Percentiles rank a stretch among this genome's conserved stretches.
These are phyloP conservation scores for Colletotrichum sp. DNA, from an alignment of 2,329 filamentous ascomycete genomes.

Conservation along the genomic window DNA sequence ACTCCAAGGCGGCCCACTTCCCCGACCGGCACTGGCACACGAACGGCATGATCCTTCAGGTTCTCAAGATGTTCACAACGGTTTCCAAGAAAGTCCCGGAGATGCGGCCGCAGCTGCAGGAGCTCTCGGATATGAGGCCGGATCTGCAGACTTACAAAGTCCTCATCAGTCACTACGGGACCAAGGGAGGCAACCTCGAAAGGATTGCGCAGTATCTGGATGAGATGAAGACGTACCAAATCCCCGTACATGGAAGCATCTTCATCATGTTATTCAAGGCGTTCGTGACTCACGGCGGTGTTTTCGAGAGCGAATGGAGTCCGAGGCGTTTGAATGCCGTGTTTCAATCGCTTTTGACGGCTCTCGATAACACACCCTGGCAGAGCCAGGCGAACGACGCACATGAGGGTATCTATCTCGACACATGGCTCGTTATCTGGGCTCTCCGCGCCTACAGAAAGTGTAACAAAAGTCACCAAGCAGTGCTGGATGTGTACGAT, in stretches of 20 bases:
- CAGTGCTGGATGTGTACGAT: slow-evolving; percentile 60
- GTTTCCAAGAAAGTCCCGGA: slow-evolving; percentile 60
- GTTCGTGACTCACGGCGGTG: slow-evolving; percentile 75
- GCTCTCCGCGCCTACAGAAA: slow-evolving; percentile 67
- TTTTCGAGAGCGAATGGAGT: slow-evolving; percentile 72
- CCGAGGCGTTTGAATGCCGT: slow-evolving; percentile 69
- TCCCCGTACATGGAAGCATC: slow-evolving; percentile 76
- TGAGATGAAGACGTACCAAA: slow-evolving; percentile 76
- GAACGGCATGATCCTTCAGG: slow-evolving; percentile 55
- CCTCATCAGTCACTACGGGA: slow-evolving; percentile 76
- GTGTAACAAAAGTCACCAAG: slow-evolving; percentile 52
- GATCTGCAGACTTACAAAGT: slow-evolving; percentile 81
- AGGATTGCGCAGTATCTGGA: slow-evolving; percentile 74
- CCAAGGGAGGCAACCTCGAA: slow-evolving; percentile 71
- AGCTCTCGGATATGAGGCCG: slow-evolving; percentile 69
- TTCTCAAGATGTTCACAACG: slow-evolving; percentile 62
- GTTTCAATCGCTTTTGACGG: slow-evolving; percentile 67
- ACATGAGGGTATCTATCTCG: slow-evolving; percentile 54
- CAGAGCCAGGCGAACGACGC: neutral
- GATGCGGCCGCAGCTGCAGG: slow-evolving; percentile 61
- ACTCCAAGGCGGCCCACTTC: slow-evolving; percentile 43
- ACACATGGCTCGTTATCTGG: slow-evolving; percentile 66
- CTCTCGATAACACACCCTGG: slow-evolving; percentile 47
- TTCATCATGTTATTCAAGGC: slow-evolving; percentile 85
- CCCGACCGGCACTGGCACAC: slow-evolving; percentile 51